Percentiles rank a stretch among this genome's conserved stretches.
phyloP scores from a whole-genome alignment of 2,329 filamentous ascomycete species.

The Pezicula radicicola region DNA sequence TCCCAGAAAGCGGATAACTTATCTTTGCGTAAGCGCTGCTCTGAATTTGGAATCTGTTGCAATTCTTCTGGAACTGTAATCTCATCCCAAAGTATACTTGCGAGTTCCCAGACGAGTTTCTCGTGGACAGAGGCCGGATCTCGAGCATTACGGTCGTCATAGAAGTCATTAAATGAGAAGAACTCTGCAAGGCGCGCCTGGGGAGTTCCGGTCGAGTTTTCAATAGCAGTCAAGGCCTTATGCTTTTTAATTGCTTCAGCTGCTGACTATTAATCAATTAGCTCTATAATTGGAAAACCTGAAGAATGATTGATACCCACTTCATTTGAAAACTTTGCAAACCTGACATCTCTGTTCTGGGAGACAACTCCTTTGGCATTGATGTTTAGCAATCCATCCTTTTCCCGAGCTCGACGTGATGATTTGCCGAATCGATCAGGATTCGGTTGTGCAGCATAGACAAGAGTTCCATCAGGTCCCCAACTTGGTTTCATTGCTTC shows the following conservation, averaged over 20 bases:
- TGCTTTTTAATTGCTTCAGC: constrained; percentile 54
- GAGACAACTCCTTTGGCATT: constrained; percentile 57
- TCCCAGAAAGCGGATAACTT: constrained; percentile 67
- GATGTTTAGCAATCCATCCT: constrained; percentile 48
- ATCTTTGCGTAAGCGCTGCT: constrained; percentile 49
- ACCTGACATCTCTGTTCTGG: constrained; percentile 61
- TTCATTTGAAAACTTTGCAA: constrained; percentile 60
- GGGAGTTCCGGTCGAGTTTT: constrained; percentile 55
- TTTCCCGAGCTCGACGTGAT: constrained; percentile 22
- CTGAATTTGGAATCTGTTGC: constrained; percentile 29
- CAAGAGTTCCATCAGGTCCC: constrained; percentile 69
- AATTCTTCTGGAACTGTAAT: constrained; percentile 42
- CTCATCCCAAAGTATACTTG: constrained; percentile 84
- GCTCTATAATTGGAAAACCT: constrained; percentile 2
- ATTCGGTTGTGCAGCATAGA: constrained; percentile 53
- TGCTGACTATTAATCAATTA: constrained; percentile 41
- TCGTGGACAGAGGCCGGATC: constrained; percentile 56
- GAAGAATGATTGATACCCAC: constrained; percentile 29
- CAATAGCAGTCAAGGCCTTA: constrained; percentile 51
- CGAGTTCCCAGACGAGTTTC: constrained; percentile 78
- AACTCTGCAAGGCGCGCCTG: constrained; percentile 46
- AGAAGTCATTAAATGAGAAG: constrained; percentile 48
- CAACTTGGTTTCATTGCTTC: constrained; percentile 75
- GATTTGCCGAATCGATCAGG: constrained; percentile 27
- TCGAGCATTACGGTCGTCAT: constrained; percentile 34